phyloP scores from a whole-genome alignment of 495 filamentous ascomycete species.

The Podospora conica region DNA sequence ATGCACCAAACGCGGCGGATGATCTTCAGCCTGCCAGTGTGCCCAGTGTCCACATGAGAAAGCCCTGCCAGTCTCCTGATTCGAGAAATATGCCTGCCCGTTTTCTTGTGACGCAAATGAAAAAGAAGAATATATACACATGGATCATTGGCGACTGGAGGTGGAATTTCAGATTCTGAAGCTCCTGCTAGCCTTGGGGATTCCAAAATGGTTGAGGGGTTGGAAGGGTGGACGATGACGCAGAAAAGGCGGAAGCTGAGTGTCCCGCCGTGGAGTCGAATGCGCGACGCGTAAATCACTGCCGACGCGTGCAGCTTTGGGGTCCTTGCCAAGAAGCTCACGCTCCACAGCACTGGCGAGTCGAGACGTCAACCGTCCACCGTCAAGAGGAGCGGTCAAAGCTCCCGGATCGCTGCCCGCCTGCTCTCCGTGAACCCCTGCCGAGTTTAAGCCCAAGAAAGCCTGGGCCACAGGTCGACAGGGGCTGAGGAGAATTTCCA shows the following conservation, averaged over 20 bases:
- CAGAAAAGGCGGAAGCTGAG: neutral
- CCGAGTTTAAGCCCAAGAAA: neutral
- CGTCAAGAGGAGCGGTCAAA: too few species aligned
- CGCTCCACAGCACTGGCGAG: too few species aligned
- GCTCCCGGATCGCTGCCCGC: neutral
- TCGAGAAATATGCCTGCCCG: neutral
- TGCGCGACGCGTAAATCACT: neutral
- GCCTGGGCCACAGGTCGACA: neutral
- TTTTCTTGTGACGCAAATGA: neutral
- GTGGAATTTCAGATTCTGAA: neutral
- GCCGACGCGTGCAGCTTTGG: neutral
- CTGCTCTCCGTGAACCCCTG: neutral
- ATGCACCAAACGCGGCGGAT: neutral
- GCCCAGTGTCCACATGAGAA: too few species aligned
- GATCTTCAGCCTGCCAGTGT: neutral
- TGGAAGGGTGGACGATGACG: neutral
- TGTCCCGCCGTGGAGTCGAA: neutral
- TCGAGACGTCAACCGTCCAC: too few species aligned
- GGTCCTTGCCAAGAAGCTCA: neutral
- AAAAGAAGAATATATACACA: neutral
- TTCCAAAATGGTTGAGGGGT: neutral
- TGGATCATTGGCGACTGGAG: neutral
- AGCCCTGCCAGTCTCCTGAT: neutral
- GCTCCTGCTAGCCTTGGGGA: neutral
- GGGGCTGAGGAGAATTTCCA: neutral